Evolutionary conservation across 2,329 filamentous ascomycete species (phyloP).

Genomic region (Zymoseptoria ardabiliae): DNA sequence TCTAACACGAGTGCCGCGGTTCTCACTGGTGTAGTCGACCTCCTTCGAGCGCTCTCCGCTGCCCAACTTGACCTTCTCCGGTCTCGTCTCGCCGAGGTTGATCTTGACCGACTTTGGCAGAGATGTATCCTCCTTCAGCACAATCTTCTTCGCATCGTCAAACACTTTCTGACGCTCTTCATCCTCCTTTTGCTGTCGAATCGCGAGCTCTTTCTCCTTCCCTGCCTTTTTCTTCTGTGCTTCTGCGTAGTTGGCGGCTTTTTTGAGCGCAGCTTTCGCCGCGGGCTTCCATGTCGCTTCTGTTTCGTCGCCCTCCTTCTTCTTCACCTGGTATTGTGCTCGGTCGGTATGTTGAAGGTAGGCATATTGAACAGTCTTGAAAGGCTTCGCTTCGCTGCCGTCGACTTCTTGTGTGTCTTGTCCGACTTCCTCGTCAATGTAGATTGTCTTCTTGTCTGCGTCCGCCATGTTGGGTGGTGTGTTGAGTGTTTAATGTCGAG

Average conservation of each 20-base stretch:
- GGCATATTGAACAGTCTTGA: slow-evolving; percentile 72
- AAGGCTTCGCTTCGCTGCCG: slow-evolving; percentile 67
- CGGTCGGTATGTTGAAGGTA: slow-evolving; percentile 62
- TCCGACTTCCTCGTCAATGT: slow-evolving; percentile 76
- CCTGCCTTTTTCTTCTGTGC: slow-evolving; percentile 75
- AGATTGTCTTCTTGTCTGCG: slow-evolving; percentile 43
- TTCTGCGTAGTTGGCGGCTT: slow-evolving; percentile 67
- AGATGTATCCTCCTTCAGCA: slow-evolving; percentile 60
- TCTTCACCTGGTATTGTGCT: slow-evolving; percentile 60
- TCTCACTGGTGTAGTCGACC: slow-evolving; percentile 47
- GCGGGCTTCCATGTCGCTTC: slow-evolving; percentile 70
- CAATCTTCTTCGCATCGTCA: slow-evolving; percentile 75
- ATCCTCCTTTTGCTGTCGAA: slow-evolving; percentile 64
- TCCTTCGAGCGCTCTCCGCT: slow-evolving; percentile 39
- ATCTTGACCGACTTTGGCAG: slow-evolving; percentile 70
- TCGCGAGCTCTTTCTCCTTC: slow-evolving; percentile 66
- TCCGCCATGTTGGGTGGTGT: slow-evolving; percentile 23
- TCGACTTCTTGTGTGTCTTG: slow-evolving; percentile 54
- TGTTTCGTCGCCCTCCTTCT: slow-evolving; percentile 57
- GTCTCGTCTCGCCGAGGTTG: slow-evolving; percentile 63
- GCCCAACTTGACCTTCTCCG: slow-evolving; percentile 50
- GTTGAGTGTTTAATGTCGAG: not conserved
- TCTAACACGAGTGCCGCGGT: slow-evolving; percentile 65
- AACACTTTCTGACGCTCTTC: slow-evolving; percentile 63
- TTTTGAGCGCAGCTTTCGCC: slow-evolving; percentile 79